Percentiles rank a stretch among this genome's conserved stretches.
Conservation (phyloP, 176 grass and related monocot species). For the Carex kokanica region DNA sequence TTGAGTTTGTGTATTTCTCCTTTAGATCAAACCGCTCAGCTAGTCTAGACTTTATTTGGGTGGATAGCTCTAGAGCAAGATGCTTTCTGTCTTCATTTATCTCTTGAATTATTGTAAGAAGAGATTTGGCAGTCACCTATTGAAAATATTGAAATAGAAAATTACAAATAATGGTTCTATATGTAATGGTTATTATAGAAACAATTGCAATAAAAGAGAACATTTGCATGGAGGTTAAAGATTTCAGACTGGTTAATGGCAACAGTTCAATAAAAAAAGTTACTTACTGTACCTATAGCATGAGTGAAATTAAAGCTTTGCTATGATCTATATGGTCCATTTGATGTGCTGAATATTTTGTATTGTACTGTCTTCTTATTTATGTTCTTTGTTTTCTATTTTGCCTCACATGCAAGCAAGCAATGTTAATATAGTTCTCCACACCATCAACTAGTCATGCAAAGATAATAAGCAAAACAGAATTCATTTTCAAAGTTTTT, state of each 20-base stretch:
- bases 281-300: background rate
- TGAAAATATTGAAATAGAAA: constrained; percentile 10
- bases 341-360: background rate
- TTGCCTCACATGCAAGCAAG: background rate
- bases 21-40: constrained; percentile 54
- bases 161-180: background rate
- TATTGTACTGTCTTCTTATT: background rate
- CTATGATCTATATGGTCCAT: background rate
- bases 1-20: constrained; percentile 58
- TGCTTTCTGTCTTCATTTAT: constrained; percentile 64
- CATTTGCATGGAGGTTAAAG: background rate
- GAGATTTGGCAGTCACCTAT: constrained; percentile 13
- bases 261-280: constrained; percentile 4
- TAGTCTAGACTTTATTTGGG: constrained; percentile 79
- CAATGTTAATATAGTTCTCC: background rate
- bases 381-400: background rate
- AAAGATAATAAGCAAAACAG: background rate
- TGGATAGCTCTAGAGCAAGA: constrained; percentile 57
- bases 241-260: background rate
- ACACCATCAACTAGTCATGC: background rate
- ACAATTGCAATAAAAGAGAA: background rate
- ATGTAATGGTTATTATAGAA: background rate
- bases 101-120: constrained; percentile 53
- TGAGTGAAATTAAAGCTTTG: background rate
- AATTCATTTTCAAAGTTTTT: background rate